These are phyloP conservation scores for Xylariaceae sp. DNA, from an alignment of 2,329 filamentous ascomycete genomes.

Conservation along the genomic window DNA sequence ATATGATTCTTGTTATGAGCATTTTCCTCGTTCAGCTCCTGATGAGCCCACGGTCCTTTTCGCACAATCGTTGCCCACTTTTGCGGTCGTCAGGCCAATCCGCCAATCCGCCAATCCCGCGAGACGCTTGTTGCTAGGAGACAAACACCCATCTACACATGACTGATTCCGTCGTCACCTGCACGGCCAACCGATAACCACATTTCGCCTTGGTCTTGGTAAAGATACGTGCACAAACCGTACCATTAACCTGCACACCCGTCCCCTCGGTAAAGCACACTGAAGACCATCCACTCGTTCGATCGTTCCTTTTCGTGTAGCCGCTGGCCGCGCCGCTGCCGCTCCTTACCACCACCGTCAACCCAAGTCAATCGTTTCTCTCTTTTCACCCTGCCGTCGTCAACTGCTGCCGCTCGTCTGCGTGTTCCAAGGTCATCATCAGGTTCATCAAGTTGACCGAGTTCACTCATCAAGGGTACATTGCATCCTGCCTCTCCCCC, in stretches of 20 bases:
- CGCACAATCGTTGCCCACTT: background rate
- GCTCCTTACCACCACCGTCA: background rate
- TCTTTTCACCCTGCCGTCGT: background rate
- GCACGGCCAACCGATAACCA: conserved; percentile 9
- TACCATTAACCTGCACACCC: background rate
- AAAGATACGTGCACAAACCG: conserved; percentile 4
- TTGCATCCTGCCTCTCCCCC: no score
- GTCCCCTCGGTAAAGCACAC: background rate
- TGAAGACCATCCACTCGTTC: background rate
- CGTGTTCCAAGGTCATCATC: no score
- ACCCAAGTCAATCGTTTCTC: background rate
- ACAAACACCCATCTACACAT: background rate
- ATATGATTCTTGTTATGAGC: conserved; percentile 4
- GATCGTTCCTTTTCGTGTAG: conserved; percentile 6
- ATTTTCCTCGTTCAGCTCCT: conserved; percentile 6
- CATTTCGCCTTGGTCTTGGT: conserved; percentile 3
- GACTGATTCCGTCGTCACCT: conserved; percentile 10
- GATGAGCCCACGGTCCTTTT: conserved; percentile 5
- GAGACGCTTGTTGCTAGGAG: conserved; percentile 6
- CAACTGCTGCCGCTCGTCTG: background rate
- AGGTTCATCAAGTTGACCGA: no score
- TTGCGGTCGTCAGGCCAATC: conserved; percentile 6
- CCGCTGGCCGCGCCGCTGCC: conserved; percentile 13
- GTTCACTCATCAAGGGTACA: no score
- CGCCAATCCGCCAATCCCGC: conserved; percentile 2